Evolutionary conservation across 2,329 filamentous ascomycete species (phyloP).

Genomic region (Didymosphaeria variabile): DNA sequence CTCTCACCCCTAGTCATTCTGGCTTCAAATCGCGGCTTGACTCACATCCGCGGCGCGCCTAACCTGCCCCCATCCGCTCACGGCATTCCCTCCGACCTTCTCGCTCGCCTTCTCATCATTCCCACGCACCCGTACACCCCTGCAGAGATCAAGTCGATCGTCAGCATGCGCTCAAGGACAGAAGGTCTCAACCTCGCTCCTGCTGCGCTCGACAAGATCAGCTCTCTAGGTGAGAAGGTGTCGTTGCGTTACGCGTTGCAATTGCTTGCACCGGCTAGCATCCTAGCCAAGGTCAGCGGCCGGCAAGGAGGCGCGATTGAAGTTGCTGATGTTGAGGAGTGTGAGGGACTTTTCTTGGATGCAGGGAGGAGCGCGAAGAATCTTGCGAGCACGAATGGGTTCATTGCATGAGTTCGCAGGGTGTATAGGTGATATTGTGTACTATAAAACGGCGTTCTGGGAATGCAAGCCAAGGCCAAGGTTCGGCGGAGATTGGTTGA

Average conservation of each 20-base stretch:
- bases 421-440: slow-evolving; percentile 13
- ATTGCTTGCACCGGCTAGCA: slow-evolving; percentile 86
- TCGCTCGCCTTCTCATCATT: slow-evolving; percentile 93
- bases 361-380: slow-evolving; percentile 57
- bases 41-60: slow-evolving; percentile 85
- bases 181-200: slow-evolving; percentile 83
- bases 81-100: slow-evolving; percentile 91
- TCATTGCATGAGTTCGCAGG: slow-evolving; percentile 37
- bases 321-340: slow-evolving; percentile 65
- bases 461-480: not conserved
- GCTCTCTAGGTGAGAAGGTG: slow-evolving; percentile 86
- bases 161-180: slow-evolving; percentile 82
- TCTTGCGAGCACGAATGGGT: slow-evolving; percentile 39
- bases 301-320: slow-evolving; percentile 58
- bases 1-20: slow-evolving; percentile 98
- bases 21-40: slow-evolving; percentile 94
- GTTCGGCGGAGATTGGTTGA: not conserved
- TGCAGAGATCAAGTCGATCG: slow-evolving; percentile 91
- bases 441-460: slow-evolving; percentile 16
- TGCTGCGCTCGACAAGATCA: slow-evolving; percentile 84
- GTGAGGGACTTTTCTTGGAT: slow-evolving; percentile 58
- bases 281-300: slow-evolving; percentile 78
- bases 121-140: slow-evolving; percentile 89
- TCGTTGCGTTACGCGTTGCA: slow-evolving; percentile 94
- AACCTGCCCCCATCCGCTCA: slow-evolving; percentile 75